Evolutionary conservation across 2,329 filamentous ascomycete genomes (phyloP).

Genomic region (Mycosphaerelloides madeirae): DNA sequence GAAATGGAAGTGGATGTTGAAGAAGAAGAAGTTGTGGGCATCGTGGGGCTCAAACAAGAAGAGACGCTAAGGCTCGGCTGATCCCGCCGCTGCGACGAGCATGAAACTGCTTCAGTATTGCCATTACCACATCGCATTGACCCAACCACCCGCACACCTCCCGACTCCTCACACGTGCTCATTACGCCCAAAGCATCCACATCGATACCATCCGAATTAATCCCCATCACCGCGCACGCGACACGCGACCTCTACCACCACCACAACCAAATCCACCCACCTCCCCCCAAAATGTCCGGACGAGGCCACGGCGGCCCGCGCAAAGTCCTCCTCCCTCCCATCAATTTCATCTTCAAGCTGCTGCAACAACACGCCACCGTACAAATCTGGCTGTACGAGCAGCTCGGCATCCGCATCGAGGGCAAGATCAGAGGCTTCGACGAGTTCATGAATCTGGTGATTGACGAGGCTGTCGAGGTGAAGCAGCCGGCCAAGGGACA

Average conservation of each 20-base stretch:
- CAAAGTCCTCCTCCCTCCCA: slow-evolving; percentile 68
- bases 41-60: no score
- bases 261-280: neutral
- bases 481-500: slow-evolving; percentile 40
- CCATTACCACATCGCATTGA: no score
- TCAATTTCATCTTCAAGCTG: slow-evolving; percentile 92
- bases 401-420: slow-evolving; percentile 88
- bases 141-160: no score
- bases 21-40: no score
- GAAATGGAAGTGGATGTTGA: no score
- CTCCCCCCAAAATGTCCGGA: slow-evolving; percentile 45
- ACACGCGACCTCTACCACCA: neutral
- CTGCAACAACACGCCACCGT: slow-evolving; percentile 79
- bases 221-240: neutral
- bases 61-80: no score
- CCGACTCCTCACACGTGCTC: no score
- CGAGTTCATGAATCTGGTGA: slow-evolving; percentile 98
- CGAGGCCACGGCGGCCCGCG: slow-evolving; percentile 50
- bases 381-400: slow-evolving; percentile 95
- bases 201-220: no score
- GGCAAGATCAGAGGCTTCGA: slow-evolving; percentile 97
- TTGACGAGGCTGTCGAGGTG: slow-evolving; percentile 93
- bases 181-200: no score
- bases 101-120: no score
- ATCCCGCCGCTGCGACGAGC: no score